Percentiles rank a stretch among this genome's conserved stretches.
Conservation (phyloP, 176 grass and related monocot species). For the Oryza glaberrima region DNA sequence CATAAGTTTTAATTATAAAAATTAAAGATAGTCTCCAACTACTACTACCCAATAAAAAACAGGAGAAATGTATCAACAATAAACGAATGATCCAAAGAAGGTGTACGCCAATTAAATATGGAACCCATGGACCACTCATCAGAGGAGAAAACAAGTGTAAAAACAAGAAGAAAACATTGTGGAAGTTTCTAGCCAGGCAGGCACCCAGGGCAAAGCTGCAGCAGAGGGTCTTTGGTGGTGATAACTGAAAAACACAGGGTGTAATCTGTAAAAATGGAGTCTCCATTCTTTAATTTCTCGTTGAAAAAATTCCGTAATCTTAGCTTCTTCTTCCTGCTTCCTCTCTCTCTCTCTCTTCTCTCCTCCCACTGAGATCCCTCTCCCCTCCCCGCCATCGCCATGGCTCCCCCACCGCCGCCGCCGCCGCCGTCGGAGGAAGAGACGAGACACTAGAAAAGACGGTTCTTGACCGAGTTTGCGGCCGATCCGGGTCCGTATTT, state of each 20-base stretch:
- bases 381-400: slow-evolving; percentile 17
- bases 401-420: slow-evolving; percentile 30
- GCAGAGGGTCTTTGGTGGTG: background rate
- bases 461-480: background rate
- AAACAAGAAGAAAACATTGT: background rate
- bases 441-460: slow-evolving; percentile 20
- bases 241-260: slow-evolving; percentile 16
- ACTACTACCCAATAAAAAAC: no score
- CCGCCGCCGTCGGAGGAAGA: background rate
- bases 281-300: background rate
- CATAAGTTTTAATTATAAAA: no score
- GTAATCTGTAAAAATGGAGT: slow-evolving; percentile 24
- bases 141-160: no score
- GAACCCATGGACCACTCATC: no score
- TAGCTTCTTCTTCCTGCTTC: slow-evolving; percentile 23
- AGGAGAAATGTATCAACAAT: no score
- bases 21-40: no score
- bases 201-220: background rate
- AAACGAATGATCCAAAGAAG: no score
- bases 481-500: slow-evolving; percentile 36
- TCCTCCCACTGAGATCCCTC: slow-evolving; percentile 47
- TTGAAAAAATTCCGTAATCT: slow-evolving; percentile 33
- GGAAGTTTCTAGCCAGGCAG: background rate
- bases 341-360: background rate
- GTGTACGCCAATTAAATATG: no score